These are phyloP conservation scores for Schizosaccharomyces versatilis DNA, from an alignment of 1,139 yeast species.

Conservation along the genomic window DNA sequence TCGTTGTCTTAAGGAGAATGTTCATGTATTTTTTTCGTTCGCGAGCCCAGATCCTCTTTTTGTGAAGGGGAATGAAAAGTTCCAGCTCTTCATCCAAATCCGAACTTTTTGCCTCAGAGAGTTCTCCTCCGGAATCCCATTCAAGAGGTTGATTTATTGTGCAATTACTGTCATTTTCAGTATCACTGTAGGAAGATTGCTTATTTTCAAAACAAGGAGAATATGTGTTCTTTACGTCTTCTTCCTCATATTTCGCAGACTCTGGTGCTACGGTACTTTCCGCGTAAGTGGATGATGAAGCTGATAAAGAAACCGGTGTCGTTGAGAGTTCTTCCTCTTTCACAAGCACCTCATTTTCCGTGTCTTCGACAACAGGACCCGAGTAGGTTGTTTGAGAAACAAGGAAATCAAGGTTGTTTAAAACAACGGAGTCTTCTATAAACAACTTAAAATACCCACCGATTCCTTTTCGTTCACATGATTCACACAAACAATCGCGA, in stretches of 20 bases:
- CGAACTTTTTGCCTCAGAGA: not conserved
- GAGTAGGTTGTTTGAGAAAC: no score
- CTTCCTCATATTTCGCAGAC: not conserved
- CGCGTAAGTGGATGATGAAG: not conserved
- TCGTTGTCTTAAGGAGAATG: not conserved
- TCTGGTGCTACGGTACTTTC: not conserved
- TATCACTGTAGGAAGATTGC: no score
- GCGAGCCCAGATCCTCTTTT: not conserved
- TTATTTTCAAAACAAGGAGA: not conserved
- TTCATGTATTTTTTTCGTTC: not conserved
- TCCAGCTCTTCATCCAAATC: not conserved
- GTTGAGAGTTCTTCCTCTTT: not conserved
- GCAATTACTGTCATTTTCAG: no score
- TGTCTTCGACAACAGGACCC: no score
- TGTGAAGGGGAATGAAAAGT: not conserved
- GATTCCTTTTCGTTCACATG: constrained; percentile 21
- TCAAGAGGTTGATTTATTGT: no score
- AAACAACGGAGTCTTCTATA: no score
- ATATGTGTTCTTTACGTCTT: not conserved
- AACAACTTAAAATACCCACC: not conserved
- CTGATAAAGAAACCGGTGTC: not conserved
- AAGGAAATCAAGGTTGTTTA: no score
- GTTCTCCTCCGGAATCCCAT: not conserved
- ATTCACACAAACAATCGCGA: constrained; percentile 25
- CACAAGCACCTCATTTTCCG: no score